These are phyloP conservation scores for Adiantum capillusveneris DNA, from an alignment of 75 land plant species.

Conservation along the genomic window DNA sequence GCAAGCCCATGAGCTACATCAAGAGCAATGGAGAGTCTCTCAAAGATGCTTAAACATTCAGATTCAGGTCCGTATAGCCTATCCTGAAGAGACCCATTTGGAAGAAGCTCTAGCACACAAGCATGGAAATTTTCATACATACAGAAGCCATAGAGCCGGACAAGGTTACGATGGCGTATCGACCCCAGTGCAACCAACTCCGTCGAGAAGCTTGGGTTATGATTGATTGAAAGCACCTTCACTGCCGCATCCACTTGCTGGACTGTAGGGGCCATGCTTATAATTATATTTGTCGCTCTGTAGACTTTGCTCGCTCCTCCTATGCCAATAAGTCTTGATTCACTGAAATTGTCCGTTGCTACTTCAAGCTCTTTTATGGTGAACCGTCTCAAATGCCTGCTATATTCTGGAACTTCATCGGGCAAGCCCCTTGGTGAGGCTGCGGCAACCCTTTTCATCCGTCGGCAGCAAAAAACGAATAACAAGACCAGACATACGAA, in stretches of 20 bases:
- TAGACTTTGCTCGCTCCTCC: conserved; percentile 35
- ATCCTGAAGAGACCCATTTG: conserved; percentile 7
- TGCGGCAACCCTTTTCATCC: neutral
- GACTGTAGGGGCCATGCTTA: neutral
- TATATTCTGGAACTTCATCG: neutral
- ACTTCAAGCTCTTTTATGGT: neutral
- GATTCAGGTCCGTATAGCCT: neutral
- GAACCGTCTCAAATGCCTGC: neutral
- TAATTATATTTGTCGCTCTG: neutral
- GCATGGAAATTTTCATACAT: neutral
- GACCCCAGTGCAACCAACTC: conserved; percentile 30
- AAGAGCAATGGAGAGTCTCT: neutral
- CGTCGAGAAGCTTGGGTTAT: conserved; percentile 4
- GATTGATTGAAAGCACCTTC: neutral
- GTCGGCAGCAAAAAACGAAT: neutral
- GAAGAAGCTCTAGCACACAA: conserved; percentile 5
- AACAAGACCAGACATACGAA: neutral
- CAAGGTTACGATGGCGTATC: conserved; percentile 34
- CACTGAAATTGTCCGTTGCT: conserved; percentile 27
- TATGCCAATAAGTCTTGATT: conserved; percentile 27
- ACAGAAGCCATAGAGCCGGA: conserved; percentile 39
- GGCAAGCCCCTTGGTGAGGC: neutral
- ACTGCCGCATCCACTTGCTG: neutral
- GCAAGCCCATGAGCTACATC: conserved; percentile 9
- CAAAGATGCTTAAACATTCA: neutral